phyloP scores from a whole-genome alignment of 73 alveolate species.

The Durusdinium trenchii region DNA sequence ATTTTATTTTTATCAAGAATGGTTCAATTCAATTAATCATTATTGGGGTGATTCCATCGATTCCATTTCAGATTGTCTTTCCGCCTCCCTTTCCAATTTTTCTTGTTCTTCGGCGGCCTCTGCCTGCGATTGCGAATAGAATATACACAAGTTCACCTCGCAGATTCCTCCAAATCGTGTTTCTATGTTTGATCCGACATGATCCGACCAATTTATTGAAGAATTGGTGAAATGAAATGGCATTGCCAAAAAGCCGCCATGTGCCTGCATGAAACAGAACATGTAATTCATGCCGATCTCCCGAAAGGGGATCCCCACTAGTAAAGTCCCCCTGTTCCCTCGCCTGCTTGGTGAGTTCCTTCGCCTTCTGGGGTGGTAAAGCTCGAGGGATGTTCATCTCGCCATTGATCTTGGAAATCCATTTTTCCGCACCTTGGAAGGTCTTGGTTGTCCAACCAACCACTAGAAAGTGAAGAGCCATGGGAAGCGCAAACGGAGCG shows the following conservation, averaged over 20 bases:
- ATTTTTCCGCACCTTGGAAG: constrained; percentile 19
- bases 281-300: background rate
- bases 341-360: constrained; percentile 34
- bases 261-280: background rate
- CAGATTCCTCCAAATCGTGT: background rate
- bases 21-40: background rate
- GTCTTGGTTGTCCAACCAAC: background rate
- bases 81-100: background rate
- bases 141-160: background rate
- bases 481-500: too few relatives aligned
- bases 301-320: background rate
- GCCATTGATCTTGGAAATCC: constrained; percentile 48
- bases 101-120: background rate
- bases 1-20: background rate
- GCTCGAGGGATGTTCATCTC: constrained; percentile 72
- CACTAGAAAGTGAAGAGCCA: background rate
- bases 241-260: background rate
- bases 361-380: constrained; percentile 1
- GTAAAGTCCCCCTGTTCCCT: background rate
- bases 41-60: background rate
- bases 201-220: too few relatives aligned
- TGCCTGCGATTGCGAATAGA: background rate
- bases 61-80: background rate
- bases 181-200: too few relatives aligned
- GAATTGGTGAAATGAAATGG: background rate